Evolutionary conservation across 192 early-diverging fungal genomes (phyloP).

Genomic region (Diversispora epigaea): DNA sequence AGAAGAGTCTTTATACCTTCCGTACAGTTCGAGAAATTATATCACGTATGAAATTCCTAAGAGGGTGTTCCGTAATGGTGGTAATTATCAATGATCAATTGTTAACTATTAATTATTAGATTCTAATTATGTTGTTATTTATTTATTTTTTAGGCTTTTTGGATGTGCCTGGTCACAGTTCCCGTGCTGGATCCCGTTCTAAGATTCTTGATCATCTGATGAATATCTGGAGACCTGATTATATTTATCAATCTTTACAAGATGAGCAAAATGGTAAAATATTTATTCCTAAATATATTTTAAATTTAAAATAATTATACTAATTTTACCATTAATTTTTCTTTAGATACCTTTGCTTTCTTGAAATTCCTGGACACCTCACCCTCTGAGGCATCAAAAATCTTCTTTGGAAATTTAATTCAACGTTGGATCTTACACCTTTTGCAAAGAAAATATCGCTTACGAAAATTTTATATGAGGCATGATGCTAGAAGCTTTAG

Average conservation of each 20-base stretch:
- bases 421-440: constrained; percentile 47
- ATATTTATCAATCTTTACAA: constrained; percentile 52
- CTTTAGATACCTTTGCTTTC: constrained; percentile 53
- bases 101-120: neutral
- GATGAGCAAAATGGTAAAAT: constrained; percentile 37
- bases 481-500: constrained; percentile 36
- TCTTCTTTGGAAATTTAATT: constrained; percentile 42
- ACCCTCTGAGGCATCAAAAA: constrained; percentile 45
- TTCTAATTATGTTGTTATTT: neutral
- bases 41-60: constrained; percentile 69
- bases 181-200: constrained; percentile 46
- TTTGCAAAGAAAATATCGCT: constrained; percentile 27
- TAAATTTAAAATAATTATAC: neutral
- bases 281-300: neutral
- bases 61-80: constrained; percentile 65
- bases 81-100: constrained; percentile 12
- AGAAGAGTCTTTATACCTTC: constrained; percentile 58
- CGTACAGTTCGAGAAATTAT: constrained; percentile 62
- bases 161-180: constrained; percentile 40
- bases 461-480: constrained; percentile 37
- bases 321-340: constrained; percentile 26
- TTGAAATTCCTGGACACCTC: constrained; percentile 52
- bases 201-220: constrained; percentile 48
- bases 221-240: constrained; percentile 59
- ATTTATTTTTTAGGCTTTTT: constrained; percentile 40